Base-by-base conservation (phyloP, 2,329 filamentous ascomycete genomes). In the Coniochaeta prunicola region DNA sequence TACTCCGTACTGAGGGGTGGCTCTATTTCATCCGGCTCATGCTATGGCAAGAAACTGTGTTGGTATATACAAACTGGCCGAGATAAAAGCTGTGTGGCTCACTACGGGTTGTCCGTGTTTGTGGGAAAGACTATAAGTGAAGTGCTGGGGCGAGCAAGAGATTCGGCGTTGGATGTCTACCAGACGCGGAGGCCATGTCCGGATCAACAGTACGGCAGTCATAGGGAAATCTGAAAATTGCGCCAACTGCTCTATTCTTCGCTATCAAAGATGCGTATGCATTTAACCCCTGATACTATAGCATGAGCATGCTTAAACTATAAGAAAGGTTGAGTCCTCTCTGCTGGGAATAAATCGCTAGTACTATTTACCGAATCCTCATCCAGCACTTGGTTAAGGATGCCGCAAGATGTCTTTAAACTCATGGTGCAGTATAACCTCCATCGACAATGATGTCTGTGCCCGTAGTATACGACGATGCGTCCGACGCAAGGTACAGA, bases 381-480 rank as follows among this genome's bases (percentile, higher is more conserved):
- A 50, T 28, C 45, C 45, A 50, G 45, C 45, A 17, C 45, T 50
- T 50, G 45, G 45, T 50, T 26, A 30, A 30, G 26, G 2, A 50
- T 26, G 15, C 4, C 7, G 40, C n/a, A 26, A 2, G 5, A 12
- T 28, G 13, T 17, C 6, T 4, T 30, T 31, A 36, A 3, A 24
- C 61, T 69, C 71, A 85, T 56, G 79, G 77, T 56, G 78, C 71
- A 67, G 76, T 80, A 72, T 91, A 91, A 58, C 89, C 89, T 60
- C 90, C 90, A 70, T 94, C 90, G 54, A 92, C 82, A 62, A 90
- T 75, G 60, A 94, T 78, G 70, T 92, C 87, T 10, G 82, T 78
- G 0, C 85, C 91, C 9, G 90, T 96, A 19, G 88, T 91, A 74
- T 91, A 96, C 58, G 85, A 89, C n/a, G 87, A 84, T 4, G 90